These are phyloP conservation scores for Chalciporus pseudorubinellus DNA, from an alignment of 768 basidiomycete species.

Conservation along the genomic window DNA sequence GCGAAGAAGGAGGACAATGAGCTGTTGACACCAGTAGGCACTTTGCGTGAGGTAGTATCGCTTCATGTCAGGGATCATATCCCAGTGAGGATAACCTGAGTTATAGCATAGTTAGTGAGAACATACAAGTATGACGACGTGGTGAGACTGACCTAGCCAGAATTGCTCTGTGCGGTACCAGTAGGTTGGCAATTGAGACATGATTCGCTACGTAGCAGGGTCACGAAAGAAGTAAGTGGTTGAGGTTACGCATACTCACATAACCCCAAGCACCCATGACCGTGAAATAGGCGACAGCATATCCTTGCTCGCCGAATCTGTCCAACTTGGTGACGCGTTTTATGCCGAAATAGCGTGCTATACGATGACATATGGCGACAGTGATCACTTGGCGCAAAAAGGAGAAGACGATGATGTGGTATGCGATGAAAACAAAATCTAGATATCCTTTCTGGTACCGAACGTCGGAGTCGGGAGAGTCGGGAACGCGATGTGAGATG, in stretches of 20 bases:
- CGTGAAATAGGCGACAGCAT: constrained; percentile 79
- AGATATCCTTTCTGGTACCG: constrained; percentile 70
- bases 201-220: constrained; percentile 59
- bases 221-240: neutral
- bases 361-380: constrained; percentile 58
- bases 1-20: constrained; percentile 76
- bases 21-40: constrained; percentile 93
- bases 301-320: constrained; percentile 89
- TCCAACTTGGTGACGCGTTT: constrained; percentile 63
- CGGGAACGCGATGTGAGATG: constrained; percentile 61
- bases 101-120: neutral
- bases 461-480: constrained; percentile 50
- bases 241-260: constrained; percentile 43
- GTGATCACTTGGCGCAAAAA: constrained; percentile 78
- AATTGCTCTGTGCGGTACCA: constrained; percentile 84
- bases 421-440: constrained; percentile 78
- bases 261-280: constrained; percentile 72
- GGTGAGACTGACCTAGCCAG: constrained; percentile 63
- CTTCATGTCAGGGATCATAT: constrained; percentile 83
- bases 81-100: constrained; percentile 84
- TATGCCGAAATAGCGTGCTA: constrained; percentile 73
- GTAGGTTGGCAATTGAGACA: constrained; percentile 76
- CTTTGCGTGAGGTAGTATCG: constrained; percentile 91
- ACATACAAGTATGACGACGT: neutral
- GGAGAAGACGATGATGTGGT: constrained; percentile 86